A percentile compares a stretch with the other conserved stretches of the same genome.
phyloP scores from a whole-genome alignment of 2,329 filamentous ascomycete genomes.

The Hypoxylon sp. region DNA sequence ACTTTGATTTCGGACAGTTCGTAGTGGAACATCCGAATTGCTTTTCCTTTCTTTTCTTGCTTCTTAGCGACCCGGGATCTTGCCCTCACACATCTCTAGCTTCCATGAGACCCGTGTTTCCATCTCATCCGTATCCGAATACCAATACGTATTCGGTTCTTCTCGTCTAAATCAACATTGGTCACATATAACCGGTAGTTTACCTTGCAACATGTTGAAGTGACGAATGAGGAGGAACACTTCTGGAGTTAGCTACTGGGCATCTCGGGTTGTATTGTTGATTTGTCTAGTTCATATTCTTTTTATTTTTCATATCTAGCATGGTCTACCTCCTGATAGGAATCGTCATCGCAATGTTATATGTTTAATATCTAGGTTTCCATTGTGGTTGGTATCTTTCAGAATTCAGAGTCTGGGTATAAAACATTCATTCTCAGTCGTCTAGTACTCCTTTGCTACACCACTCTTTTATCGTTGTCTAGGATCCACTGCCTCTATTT shows the following conservation, averaged over 20 bases:
- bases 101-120: not conserved
- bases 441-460: constrained; percentile 6
- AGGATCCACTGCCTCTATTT: constrained; percentile 15
- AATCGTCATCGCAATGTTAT: constrained; percentile 13
- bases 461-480: not conserved
- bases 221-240: constrained; percentile 3
- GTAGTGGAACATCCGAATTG: constrained; percentile 40
- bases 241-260: not conserved
- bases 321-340: constrained; percentile 5
- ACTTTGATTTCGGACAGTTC: constrained; percentile 33
- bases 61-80: not conserved
- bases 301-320: constrained; percentile 11
- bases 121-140: constrained; percentile 9
- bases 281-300: constrained; percentile 16
- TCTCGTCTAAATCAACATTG: constrained; percentile 10
- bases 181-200: constrained; percentile 30
- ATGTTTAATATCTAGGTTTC: constrained; percentile 19
- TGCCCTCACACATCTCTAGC: constrained; percentile 10
- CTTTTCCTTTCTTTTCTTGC: constrained; percentile 29
- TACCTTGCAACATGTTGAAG: constrained; percentile 21
- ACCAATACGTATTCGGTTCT: constrained; percentile 8
- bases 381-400: constrained; percentile 20
- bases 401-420: constrained; percentile 1
- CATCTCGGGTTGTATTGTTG: constrained; percentile 1
- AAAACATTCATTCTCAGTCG: not conserved